A percentile compares a stretch with the other conserved stretches of the same genome.
phyloP scores from a whole-genome alignment of 164 flowering plant species.

The Brasenia schreberi region DNA sequence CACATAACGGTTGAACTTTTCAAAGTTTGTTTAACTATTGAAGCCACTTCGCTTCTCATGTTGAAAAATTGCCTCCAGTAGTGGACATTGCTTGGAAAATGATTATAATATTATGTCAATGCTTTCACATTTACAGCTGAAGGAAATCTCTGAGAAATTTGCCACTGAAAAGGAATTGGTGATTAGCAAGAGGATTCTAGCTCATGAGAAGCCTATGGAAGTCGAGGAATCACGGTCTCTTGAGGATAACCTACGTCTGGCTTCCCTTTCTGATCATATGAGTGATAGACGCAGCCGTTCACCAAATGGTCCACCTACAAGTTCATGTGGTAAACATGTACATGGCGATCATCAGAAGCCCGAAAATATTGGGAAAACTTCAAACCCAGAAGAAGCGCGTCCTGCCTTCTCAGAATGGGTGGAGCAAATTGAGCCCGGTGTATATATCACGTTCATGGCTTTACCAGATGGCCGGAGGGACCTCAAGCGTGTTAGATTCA shows the following conservation, averaged over 20 bases:
- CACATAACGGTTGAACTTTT: no score
- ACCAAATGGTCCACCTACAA: neutral
- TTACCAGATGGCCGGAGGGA: slow-evolving; percentile 46
- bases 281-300: neutral
- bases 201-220: neutral
- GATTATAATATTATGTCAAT: neutral
- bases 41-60: no score
- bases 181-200: neutral
- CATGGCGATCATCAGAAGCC: neutral
- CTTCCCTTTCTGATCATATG: neutral
- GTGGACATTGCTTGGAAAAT: neutral
- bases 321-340: neutral
- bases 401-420: slow-evolving; percentile 19
- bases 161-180: slow-evolving; percentile 12
- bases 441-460: slow-evolving; percentile 40
- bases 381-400: slow-evolving; percentile 16
- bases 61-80: no score
- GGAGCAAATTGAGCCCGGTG: slow-evolving; percentile 65
- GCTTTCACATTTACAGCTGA: slow-evolving; percentile 24
- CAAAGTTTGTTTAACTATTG: no score
- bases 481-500: slow-evolving; percentile 61
- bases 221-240: neutral
- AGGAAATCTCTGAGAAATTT: slow-evolving; percentile 26
- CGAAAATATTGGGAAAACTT: neutral
- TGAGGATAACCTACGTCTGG: neutral